These are phyloP conservation scores for Auricularia heimuer DNA, from an alignment of 768 basidiomycete species.

Conservation along the genomic window DNA sequence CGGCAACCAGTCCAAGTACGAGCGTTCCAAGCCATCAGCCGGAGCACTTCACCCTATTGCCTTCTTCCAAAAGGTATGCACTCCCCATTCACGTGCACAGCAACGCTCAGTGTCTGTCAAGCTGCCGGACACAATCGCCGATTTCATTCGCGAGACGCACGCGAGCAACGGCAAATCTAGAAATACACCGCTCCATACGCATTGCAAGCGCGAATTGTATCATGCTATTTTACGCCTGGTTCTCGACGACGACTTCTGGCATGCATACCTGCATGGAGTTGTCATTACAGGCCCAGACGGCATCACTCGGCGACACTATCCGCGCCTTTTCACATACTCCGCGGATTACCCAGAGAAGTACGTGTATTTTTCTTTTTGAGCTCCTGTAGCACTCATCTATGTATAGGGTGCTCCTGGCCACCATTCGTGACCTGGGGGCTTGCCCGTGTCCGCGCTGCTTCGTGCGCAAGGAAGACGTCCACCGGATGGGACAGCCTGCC, in stretches of 20 bases:
- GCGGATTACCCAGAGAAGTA: conserved; percentile 21
- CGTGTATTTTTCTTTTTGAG: background rate
- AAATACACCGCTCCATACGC: conserved; percentile 5
- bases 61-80: no score
- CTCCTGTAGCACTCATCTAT: background rate
- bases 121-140: no score
- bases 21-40: no score
- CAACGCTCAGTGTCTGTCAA: no score
- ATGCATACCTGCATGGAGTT: conserved; percentile 13
- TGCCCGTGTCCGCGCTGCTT: conserved; percentile 30
- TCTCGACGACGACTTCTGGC: conserved; percentile 10
- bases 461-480: conserved; percentile 14
- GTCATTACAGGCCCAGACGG: conserved; percentile 12
- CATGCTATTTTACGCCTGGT: conserved; percentile 13
- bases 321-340: conserved; percentile 12
- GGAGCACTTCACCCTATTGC: no score
- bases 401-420: conserved; percentile 19
- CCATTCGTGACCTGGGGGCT: conserved; percentile 13
- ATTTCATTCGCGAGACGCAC: no score
- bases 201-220: conserved; percentile 15
- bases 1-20: no score
- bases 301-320: conserved; percentile 7
- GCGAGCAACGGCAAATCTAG: background rate
- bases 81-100: no score
- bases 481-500: background rate